Conservation (phyloP, 495 filamentous ascomycete species). For the Penicillium alfredii region DNA sequence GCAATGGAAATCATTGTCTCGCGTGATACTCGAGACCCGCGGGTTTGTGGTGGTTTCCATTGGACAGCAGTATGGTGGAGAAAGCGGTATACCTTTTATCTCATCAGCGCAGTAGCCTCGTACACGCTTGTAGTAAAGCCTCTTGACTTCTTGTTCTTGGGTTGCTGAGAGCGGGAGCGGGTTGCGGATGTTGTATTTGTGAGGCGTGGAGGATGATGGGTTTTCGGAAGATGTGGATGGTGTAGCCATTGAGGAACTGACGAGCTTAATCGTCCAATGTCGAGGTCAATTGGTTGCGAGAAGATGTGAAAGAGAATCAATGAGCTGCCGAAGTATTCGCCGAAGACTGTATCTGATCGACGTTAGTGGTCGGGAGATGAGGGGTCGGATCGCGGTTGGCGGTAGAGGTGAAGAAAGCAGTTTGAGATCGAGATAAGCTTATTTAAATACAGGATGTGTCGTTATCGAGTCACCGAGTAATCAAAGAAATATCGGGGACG, state of each 20-base stretch:
- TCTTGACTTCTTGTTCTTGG: constrained; percentile 86
- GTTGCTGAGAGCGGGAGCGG: constrained; percentile 86
- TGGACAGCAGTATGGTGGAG: no score
- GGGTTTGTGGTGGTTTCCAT: no score
- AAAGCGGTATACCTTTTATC: constrained; percentile 63
- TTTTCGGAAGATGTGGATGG: constrained; percentile 18
- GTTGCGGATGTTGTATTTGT: constrained; percentile 54
- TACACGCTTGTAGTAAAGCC: constrained; percentile 85
- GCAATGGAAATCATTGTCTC: no score
- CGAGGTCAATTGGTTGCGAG: constrained; percentile 10
- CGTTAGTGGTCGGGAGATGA: background rate
- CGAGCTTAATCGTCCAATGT: constrained; percentile 14
- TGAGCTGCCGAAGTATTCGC: no score
- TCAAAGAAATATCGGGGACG: no score
- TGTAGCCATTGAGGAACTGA: constrained; percentile 20
- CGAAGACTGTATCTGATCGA: no score
- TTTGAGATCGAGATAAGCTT: background rate
- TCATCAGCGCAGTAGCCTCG: constrained; percentile 71
- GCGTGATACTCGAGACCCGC: background rate
- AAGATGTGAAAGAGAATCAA: constrained; percentile 5
- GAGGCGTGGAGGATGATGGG: constrained; percentile 11
- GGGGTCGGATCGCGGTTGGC: background rate
- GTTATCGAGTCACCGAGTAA: background rate
- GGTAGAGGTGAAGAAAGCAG: background rate
- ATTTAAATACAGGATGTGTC: no score